Percentiles rank a stretch among this genome's conserved stretches.
phyloP scores from a whole-genome alignment of 495 filamentous ascomycete genomes.

The Stereocaulon alpinum region DNA sequence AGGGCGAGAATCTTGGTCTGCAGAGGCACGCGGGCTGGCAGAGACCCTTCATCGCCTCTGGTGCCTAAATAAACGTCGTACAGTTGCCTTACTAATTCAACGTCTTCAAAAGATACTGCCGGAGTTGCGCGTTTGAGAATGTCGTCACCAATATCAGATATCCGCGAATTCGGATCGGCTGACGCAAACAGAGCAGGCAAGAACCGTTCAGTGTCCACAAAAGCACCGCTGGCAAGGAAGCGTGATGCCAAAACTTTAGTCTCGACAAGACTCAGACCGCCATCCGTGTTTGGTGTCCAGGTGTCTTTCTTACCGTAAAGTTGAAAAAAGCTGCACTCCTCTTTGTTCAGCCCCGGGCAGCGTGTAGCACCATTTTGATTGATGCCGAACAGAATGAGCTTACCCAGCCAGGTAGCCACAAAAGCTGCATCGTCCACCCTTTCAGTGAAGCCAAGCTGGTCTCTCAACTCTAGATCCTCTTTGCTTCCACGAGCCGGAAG shows the following conservation, averaged over 20 bases:
- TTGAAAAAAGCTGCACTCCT: constrained; percentile 66
- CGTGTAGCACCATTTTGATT: constrained; percentile 32
- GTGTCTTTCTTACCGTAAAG: constrained; percentile 54
- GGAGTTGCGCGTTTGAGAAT: constrained; percentile 63
- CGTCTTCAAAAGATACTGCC: constrained; percentile 59
- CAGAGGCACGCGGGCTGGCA: constrained; percentile 54
- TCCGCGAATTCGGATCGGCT: constrained; percentile 67
- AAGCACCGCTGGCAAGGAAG: constrained; percentile 76
- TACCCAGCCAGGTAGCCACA: constrained; percentile 66
- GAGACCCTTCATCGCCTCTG: constrained; percentile 31
- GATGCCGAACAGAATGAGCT: constrained; percentile 61
- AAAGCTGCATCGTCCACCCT: constrained; percentile 56
- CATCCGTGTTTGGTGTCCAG: constrained; percentile 49
- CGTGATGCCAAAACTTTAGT: constrained; percentile 57
- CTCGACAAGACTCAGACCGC: constrained; percentile 53
- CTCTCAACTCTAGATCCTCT: constrained; percentile 61
- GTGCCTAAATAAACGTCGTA: constrained; percentile 59
- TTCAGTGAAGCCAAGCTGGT: constrained; percentile 52
- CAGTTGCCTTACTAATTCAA: constrained; percentile 48
- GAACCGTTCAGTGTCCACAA: constrained; percentile 67
- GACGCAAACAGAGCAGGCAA: constrained; percentile 76
- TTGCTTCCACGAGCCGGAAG: constrained; percentile 65
- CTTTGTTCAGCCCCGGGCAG: constrained; percentile 58
- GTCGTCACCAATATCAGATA: constrained; percentile 74
- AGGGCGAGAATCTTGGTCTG: constrained; percentile 64